These are phyloP conservation scores for Erythrophleum fordii DNA, from an alignment of 306 rosid genomes.

Conservation along the genomic window DNA sequence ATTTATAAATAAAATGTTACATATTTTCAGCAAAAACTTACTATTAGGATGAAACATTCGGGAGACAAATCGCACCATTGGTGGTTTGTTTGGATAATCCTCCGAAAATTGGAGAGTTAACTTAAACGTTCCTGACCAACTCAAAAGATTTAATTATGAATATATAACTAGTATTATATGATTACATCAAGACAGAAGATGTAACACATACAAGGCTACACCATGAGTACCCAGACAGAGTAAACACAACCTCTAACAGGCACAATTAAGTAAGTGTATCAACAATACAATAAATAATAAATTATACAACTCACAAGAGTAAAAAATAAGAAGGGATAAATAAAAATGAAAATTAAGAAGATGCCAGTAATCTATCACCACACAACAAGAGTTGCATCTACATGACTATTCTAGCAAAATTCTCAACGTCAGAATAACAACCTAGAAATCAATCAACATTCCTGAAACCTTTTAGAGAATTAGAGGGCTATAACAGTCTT, in stretches of 20 bases:
- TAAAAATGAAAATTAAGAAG: not conserved
- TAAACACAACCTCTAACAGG: not conserved
- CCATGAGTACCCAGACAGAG: not conserved
- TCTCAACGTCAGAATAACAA: not conserved
- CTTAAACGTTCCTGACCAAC: conserved; percentile 70
- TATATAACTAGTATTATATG: conserved; percentile 5
- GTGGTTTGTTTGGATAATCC: conserved; percentile 84
- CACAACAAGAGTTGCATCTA: not conserved
- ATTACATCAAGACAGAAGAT: conserved; percentile 6
- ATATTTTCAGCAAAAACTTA: conserved; percentile 44
- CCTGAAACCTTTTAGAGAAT: not conserved
- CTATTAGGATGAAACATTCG: conserved; percentile 86
- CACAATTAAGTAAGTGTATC: not conserved
- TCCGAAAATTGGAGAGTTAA: conserved; percentile 73
- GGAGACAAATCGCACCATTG: conserved; percentile 78
- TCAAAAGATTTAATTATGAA: conserved; percentile 33
- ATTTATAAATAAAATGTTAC: conserved; percentile 10
- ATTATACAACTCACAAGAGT: not conserved
- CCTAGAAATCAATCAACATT: not conserved
- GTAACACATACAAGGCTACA: not conserved
- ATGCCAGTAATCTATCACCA: not conserved
- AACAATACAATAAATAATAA: conserved; percentile 9
- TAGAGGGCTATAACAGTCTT: not conserved
- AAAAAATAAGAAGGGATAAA: not conserved
- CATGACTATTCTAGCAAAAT: not conserved